A percentile compares a stretch with the other conserved stretches of the same genome.
These are phyloP conservation scores for Orychophragmus violaceus DNA, from an alignment of 345 rosid species.

Conservation along the genomic window DNA sequence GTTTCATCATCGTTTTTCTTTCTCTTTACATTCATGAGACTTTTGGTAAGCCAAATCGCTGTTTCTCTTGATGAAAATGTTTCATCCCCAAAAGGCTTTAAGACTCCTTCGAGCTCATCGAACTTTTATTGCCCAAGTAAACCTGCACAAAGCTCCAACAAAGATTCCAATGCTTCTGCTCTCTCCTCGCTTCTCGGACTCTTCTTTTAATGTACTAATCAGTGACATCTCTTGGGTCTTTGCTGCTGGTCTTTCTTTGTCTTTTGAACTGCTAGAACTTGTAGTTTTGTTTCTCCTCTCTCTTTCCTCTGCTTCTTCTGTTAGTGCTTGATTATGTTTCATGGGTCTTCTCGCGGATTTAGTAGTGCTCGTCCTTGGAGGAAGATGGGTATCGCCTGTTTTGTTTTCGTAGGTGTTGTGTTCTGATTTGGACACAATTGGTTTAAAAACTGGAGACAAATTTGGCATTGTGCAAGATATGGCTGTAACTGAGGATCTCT, in stretches of 20 bases:
- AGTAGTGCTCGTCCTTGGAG: not conserved
- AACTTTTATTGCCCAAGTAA: slow-evolving; percentile 85
- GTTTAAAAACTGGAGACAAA: no score
- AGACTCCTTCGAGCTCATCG: no score
- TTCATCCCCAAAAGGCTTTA: no score
- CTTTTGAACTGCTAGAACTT: no score
- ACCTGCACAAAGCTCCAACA: slow-evolving; percentile 87
- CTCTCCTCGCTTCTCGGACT: no score
- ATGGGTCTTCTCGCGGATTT: slow-evolving; percentile 7
- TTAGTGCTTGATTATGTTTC: not conserved
- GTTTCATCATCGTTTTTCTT: slow-evolving; percentile 34
- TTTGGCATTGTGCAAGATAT: no score
- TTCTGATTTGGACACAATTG: no score
- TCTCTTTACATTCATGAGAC: slow-evolving; percentile 64
- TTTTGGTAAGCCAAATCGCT: slow-evolving; percentile 88
- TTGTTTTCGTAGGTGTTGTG: no score
- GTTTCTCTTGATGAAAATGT: slow-evolving; percentile 90
- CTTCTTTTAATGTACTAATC: slow-evolving; percentile 28
- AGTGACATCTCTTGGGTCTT: slow-evolving; percentile 23
- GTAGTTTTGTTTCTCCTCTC: slow-evolving; percentile 16
- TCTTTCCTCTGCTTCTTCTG: slow-evolving; percentile 14
- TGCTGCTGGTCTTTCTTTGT: slow-evolving; percentile 13
- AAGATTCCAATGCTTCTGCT: slow-evolving; percentile 79
- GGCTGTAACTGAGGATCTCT: slow-evolving; percentile 89
- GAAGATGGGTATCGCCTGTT: slow-evolving; percentile 41